phyloP scores from a whole-genome alignment of 306 rosid species.

The Lupinus albus region DNA sequence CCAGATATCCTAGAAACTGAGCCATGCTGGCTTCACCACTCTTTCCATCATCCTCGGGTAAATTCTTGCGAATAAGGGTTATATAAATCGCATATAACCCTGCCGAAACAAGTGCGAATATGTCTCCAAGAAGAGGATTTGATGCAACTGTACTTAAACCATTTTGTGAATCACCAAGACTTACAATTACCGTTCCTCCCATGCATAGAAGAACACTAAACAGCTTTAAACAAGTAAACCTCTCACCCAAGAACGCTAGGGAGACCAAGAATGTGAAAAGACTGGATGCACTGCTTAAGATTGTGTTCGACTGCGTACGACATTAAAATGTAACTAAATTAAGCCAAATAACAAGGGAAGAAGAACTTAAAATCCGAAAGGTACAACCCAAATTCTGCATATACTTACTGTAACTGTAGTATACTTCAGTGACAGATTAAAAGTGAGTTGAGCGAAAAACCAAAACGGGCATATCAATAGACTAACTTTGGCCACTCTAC shows the following conservation, averaged over 20 bases:
- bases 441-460: constrained; percentile 91
- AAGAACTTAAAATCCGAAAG: constrained; percentile 10
- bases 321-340: constrained; percentile 36
- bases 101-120: constrained; percentile 78
- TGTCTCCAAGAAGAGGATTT: constrained; percentile 89
- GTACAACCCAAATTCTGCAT: constrained; percentile 8
- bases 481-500: constrained; percentile 86
- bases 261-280: constrained; percentile 94
- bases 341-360: constrained; percentile 33
- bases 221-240: constrained; percentile 87
- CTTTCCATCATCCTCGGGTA: constrained; percentile 77
- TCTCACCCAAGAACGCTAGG: constrained; percentile 85
- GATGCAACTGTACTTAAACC: constrained; percentile 57
- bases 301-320: constrained; percentile 85
- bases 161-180: constrained; percentile 80
- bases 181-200: constrained; percentile 92
- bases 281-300: constrained; percentile 96
- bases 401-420: constrained; percentile 87
- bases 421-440: constrained; percentile 88
- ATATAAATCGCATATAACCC: constrained; percentile 82
- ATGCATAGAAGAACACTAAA: constrained; percentile 89
- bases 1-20: constrained; percentile 87
- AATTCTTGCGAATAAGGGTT: constrained; percentile 86
- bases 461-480: constrained; percentile 84
- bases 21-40: constrained; percentile 90